Percentiles rank a stretch among this genome's conserved stretches.
These are phyloP conservation scores for Fusarium chuoi DNA, from an alignment of 2,329 filamentous ascomycete genomes.

Conservation along the genomic window DNA sequence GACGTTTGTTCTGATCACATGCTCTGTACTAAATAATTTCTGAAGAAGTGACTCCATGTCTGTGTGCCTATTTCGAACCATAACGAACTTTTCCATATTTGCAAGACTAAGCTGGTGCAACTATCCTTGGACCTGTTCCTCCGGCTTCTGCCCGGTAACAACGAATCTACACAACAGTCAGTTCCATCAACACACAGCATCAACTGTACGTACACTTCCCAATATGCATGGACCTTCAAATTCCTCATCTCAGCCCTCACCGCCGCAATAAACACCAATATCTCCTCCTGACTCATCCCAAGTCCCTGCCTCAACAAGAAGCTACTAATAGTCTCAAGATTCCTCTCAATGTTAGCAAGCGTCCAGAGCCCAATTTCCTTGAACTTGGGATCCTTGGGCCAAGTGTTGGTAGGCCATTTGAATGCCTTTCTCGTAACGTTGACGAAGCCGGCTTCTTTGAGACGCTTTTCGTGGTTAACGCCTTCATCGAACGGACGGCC, in stretches of 20 bases:
- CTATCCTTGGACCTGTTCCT: neutral
- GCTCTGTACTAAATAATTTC: accelerated
- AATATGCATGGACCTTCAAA: constrained; percentile 6
- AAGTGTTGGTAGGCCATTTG: constrained; percentile 23
- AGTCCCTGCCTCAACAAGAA: constrained; percentile 7
- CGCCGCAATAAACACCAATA: constrained; percentile 1
- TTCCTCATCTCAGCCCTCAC: constrained; percentile 24
- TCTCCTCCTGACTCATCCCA: constrained; percentile 17
- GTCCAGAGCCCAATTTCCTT: constrained; percentile 30
- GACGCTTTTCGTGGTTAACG: constrained; percentile 8
- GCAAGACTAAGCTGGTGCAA: accelerated
- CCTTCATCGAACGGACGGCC: constrained; percentile 11
- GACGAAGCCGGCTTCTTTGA: constrained; percentile 11
- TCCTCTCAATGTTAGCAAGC: constrained; percentile 12
- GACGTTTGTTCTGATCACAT: neutral
- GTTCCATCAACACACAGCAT: accelerated
- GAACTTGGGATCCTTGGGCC: constrained; percentile 22
- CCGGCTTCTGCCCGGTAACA: constrained; percentile 19
- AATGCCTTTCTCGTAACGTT: constrained; percentile 1
- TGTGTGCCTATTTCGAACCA: accelerated
- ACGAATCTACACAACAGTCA: neutral
- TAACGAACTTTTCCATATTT: accelerated
- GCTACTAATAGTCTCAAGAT: constrained; percentile 7
- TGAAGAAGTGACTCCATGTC: neutral
- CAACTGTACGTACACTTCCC: constrained; percentile 15